Evolutionary conservation across 2,329 filamentous ascomycete species (phyloP).

Genomic region (Fusarium armeniacum): DNA sequence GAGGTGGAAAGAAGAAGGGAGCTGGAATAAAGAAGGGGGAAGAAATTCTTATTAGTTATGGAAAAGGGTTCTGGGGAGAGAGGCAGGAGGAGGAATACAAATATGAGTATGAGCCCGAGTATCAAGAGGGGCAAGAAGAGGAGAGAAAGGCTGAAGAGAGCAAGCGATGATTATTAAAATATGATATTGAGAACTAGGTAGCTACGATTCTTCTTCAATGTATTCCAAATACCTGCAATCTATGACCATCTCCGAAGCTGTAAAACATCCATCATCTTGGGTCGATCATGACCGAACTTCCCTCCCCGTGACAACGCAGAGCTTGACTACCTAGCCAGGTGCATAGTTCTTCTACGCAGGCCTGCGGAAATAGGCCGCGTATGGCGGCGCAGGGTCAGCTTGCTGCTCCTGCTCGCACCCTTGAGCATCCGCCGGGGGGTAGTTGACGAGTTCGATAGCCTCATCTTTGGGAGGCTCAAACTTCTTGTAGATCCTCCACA

Average conservation of each 20-base stretch:
- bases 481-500: not conserved
- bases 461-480: not conserved
- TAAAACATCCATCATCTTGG: not conserved
- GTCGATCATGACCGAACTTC: no score
- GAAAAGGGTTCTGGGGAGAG: constrained; percentile 74
- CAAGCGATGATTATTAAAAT: not conserved
- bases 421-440: not conserved
- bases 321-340: not conserved
- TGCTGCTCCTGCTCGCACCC: not conserved
- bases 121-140: not conserved
- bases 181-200: not conserved
- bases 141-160: constrained; percentile 3
- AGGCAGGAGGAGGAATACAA: constrained; percentile 48
- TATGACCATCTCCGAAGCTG: not conserved
- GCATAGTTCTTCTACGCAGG: not conserved
- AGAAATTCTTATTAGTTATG: constrained; percentile 76
- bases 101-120: constrained; percentile 12
- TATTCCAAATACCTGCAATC: not conserved
- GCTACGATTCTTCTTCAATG: not conserved
- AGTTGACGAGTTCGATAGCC: not conserved
- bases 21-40: constrained; percentile 68
- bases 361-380: not conserved
- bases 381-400: not conserved
- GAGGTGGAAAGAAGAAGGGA: constrained; percentile 40
- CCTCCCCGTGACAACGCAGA: not conserved